Base-by-base conservation (phyloP, 257 asterid species). In the Datura wrightii region DNA sequence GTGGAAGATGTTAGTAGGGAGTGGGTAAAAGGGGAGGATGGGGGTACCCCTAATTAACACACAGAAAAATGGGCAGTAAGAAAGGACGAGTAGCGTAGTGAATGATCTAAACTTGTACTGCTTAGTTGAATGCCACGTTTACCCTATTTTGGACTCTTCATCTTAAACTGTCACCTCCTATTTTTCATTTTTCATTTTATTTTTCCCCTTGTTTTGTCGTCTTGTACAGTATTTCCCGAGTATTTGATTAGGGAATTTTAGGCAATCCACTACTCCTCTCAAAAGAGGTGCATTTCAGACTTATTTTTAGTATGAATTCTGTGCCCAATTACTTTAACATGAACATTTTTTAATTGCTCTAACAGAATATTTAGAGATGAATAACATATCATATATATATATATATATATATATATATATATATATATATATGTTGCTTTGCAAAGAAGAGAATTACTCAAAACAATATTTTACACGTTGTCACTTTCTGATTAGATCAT, bases 61-160 rank as follows among this genome's bases (percentile, higher is more conserved):
- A 44, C 84, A 79, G 85, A 39, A 66, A 80, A 85, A 34, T 76
- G 41, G 46, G 90, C 86, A 84, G 90, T 41, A 53, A 79, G 59
- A 70, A 83, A 78, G 63, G 85, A 85, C 76, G 79, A 76, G 85
- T 83, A 80, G 87, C 82, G 82, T 84, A 62, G 85, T 79, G 60
- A 65, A 65, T 66, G 69, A 79, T 76, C 50, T 87, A 83, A 88
- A 74, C 87, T 63, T 89, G 90, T 82, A 54, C 85, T 89, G 93
- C 94, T 91, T 62, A 3, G 83, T 86, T 90, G 79, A 88, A 84
- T 85, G 97, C 92, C 98, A 93, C 97, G 97, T 94, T 55, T 66
- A 88, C 79, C 85, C 89, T 63, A 83, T 11, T 19, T 65, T 82
- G 86, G 88, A 90, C 85, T 71, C 36, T 80, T 69, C 69, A 18